Evolutionary conservation across 352 stramenopile genomes (phyloP).

Genomic region (Saprolegnia parasitica): DNA sequence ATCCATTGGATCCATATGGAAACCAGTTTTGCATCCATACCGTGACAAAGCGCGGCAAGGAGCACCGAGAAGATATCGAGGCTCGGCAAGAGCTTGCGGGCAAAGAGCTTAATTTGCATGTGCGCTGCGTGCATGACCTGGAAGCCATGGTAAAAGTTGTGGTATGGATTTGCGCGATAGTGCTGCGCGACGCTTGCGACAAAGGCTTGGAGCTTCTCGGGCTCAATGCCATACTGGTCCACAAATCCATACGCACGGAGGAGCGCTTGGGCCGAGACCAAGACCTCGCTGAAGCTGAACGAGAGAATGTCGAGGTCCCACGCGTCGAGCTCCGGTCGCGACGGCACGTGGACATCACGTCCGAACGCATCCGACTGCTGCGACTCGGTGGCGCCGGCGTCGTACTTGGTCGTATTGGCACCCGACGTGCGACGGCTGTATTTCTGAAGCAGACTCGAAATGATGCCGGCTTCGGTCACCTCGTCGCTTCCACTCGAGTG

Average conservation of each 20-base stretch:
- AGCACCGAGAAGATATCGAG: slow-evolving; percentile 67
- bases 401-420: slow-evolving; percentile 3
- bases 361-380: slow-evolving; percentile 12
- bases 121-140: slow-evolving; percentile 58
- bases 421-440: slow-evolving; percentile 37
- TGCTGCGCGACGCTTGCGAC: slow-evolving; percentile 50
- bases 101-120: slow-evolving; percentile 36
- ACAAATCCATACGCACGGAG: slow-evolving; percentile 53
- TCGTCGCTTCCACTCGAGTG: slow-evolving; percentile 27
- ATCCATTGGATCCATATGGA: background rate
- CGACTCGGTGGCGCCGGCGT: background rate
- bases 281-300: slow-evolving; percentile 28
- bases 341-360: slow-evolving; percentile 14
- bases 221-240: slow-evolving; percentile 46
- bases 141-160: slow-evolving; percentile 74
- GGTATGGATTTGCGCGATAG: slow-evolving; percentile 64
- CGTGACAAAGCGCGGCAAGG: slow-evolving; percentile 59
- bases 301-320: slow-evolving; percentile 47
- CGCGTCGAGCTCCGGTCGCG: slow-evolving; percentile 37
- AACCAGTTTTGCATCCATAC: slow-evolving; percentile 4
- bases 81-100: slow-evolving; percentile 39
- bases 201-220: slow-evolving; percentile 54
- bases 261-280: slow-evolving; percentile 42
- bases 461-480: slow-evolving; percentile 49
- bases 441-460: slow-evolving; percentile 58